Evolutionary conservation across 2,329 filamentous ascomycete genomes (phyloP).

Genomic region (Pseudogymnoascus sp.): DNA sequence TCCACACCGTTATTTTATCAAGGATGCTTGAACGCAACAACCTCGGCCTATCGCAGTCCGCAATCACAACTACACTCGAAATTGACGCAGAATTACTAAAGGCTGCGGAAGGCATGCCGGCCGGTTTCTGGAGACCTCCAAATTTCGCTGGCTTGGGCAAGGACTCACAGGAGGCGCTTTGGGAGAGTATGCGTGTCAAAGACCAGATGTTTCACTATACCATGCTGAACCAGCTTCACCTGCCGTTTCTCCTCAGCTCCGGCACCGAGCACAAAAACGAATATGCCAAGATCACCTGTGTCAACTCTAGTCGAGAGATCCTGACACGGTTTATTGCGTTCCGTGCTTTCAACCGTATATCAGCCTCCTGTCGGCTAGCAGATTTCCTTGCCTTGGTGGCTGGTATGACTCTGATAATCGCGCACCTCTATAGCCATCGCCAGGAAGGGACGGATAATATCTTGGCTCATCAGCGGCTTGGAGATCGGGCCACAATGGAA

Average conservation of each 20-base stretch:
- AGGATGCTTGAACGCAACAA: conserved; percentile 34
- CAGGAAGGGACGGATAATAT: conserved; percentile 20
- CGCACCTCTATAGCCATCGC: conserved; percentile 29
- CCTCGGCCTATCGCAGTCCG: neutral
- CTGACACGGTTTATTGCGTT: conserved; percentile 30
- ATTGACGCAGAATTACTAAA: conserved; percentile 30
- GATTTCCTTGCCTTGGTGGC: conserved; percentile 35
- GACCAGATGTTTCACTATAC: conserved; percentile 33
- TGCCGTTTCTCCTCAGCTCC: conserved; percentile 32
- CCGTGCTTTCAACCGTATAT: conserved; percentile 26
- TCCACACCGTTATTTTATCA: conserved; percentile 33
- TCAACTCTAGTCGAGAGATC: conserved; percentile 33
- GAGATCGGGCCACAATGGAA: conserved; percentile 35
- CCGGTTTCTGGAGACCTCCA: conserved; percentile 31
- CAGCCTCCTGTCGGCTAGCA: conserved; percentile 28
- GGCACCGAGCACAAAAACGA: conserved; percentile 19
- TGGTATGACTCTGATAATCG: conserved; percentile 31
- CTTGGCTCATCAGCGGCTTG: conserved; percentile 32
- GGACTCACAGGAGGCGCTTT: conserved; percentile 19
- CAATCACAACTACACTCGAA: conserved; percentile 19
- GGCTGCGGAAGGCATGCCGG: conserved; percentile 27
- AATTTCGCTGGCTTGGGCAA: conserved; percentile 18
- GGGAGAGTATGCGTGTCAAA: conserved; percentile 28
- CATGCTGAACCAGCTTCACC: conserved; percentile 33
- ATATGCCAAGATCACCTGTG: conserved; percentile 31